These are phyloP conservation scores for Boletus bicolor DNA, from an alignment of 768 basidiomycete genomes.

Conservation along the genomic window DNA sequence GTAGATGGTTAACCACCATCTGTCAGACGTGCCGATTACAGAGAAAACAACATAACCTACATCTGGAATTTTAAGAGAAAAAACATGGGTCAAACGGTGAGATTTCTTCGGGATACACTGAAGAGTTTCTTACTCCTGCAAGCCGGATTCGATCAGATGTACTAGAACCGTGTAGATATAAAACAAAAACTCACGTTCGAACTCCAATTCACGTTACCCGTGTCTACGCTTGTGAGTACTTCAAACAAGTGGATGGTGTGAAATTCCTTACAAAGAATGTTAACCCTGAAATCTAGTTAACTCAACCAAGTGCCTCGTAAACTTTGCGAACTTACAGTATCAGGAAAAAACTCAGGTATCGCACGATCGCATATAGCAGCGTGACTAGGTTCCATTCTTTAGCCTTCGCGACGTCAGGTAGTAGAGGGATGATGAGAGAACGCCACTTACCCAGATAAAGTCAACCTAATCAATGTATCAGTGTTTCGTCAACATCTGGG, in stretches of 20 bases:
- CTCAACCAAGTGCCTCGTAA: not conserved
- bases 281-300: conserved; percentile 5
- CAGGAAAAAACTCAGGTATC: conserved; percentile 17
- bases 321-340: conserved; percentile 3
- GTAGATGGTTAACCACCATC: not conserved
- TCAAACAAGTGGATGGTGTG: not conserved
- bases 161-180: not conserved
- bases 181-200: conserved; percentile 2
- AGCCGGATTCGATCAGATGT: not conserved
- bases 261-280: conserved; percentile 8
- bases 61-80: conserved; percentile 1
- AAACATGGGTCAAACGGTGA: not conserved
- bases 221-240: conserved; percentile 7
- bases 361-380: conserved; percentile 16
- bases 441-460: conserved; percentile 15
- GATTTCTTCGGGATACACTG: not conserved
- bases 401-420: conserved; percentile 6
- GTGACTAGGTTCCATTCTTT: conserved; percentile 18
- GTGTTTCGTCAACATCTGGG: not conserved
- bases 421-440: not conserved
- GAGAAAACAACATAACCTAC: conserved; percentile 1
- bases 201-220: conserved; percentile 7
- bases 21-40: not conserved
- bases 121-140: conserved; percentile 11
- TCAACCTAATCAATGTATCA: conserved; percentile 12